phyloP scores from a whole-genome alignment of 805 yeast genomes.

The Teunomyces lycoperdinae region DNA sequence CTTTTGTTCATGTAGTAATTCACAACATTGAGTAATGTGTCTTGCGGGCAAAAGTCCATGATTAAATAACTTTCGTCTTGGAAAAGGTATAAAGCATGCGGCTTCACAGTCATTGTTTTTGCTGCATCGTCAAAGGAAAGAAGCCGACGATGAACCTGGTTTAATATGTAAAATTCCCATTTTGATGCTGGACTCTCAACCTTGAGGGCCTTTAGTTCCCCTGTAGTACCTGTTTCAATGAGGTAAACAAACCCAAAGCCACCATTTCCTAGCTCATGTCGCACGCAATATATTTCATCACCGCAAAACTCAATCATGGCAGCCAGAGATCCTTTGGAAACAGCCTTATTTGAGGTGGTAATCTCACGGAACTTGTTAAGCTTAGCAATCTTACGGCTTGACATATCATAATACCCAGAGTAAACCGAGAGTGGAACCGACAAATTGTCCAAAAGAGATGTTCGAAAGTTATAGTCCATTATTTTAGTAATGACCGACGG shows the following conservation, averaged over 20 bases:
- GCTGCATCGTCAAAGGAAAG: slow-evolving; percentile 21
- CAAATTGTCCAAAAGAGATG: slow-evolving; percentile 35
- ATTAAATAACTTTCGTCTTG: slow-evolving; percentile 68
- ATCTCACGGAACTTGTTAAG: slow-evolving; percentile 34
- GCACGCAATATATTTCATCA: slow-evolving; percentile 46
- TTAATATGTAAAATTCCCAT: slow-evolving; percentile 81
- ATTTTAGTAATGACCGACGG: slow-evolving; percentile 32
- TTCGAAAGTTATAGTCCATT: slow-evolving; percentile 40
- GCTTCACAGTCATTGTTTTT: slow-evolving; percentile 37
- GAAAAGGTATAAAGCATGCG: slow-evolving; percentile 52
- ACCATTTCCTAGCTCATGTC: slow-evolving; percentile 69
- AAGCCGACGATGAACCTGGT: slow-evolving; percentile 48
- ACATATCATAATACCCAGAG: slow-evolving; percentile 34
- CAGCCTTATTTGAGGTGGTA: slow-evolving; percentile 32
- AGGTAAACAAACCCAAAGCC: slow-evolving; percentile 76
- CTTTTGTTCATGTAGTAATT: slow-evolving; percentile 39
- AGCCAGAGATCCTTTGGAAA: slow-evolving; percentile 31
- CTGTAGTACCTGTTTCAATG: slow-evolving; percentile 53
- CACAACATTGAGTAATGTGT: slow-evolving; percentile 69
- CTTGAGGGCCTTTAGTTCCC: slow-evolving; percentile 63
- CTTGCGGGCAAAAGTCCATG: slow-evolving; percentile 63
- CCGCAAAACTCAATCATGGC: slow-evolving; percentile 46
- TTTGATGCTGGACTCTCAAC: slow-evolving; percentile 64
- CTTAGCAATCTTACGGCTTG: slow-evolving; percentile 22
- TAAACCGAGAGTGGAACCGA: slow-evolving; percentile 31